Conservation (phyloP, 495 filamentous ascomycete species). For the Xylaria grammica region DNA sequence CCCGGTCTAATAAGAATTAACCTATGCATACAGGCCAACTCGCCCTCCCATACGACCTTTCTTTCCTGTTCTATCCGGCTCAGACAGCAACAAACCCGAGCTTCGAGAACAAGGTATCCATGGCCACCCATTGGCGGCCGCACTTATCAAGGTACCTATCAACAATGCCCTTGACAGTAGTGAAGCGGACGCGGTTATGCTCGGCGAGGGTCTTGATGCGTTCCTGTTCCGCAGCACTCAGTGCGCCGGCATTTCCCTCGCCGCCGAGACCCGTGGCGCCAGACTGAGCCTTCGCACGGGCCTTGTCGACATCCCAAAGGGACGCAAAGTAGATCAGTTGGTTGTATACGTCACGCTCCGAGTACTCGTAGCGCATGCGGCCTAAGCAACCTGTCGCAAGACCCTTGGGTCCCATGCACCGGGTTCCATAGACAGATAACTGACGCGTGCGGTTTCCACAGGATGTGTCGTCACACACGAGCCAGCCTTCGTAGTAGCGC, state of each 20-base stretch:
- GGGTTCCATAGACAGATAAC: constrained; percentile 88
- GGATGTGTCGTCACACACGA: constrained; percentile 84
- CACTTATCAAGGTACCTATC: constrained; percentile 90
- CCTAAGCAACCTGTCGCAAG: constrained; percentile 84
- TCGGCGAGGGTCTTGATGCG: constrained; percentile 72
- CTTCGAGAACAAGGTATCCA: constrained; percentile 83
- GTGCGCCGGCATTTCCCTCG: constrained; percentile 44
- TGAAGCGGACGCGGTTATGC: constrained; percentile 79
- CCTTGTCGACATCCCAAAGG: constrained; percentile 90
- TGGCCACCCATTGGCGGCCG: constrained; percentile 93
- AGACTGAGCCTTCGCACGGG: constrained; percentile 53
- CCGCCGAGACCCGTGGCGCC: constrained; percentile 37
- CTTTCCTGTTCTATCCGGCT: neutral
- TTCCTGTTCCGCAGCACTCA: constrained; percentile 50
- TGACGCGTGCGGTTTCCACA: constrained; percentile 90
- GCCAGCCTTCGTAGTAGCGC: constrained; percentile 89
- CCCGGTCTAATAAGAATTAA: neutral
- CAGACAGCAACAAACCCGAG: constrained; percentile 50
- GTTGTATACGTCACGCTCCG: constrained; percentile 91
- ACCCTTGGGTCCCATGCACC: constrained; percentile 85
- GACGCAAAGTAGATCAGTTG: constrained; percentile 87
- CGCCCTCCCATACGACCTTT: neutral
- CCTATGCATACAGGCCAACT: no score
- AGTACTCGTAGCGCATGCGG: constrained; percentile 83
- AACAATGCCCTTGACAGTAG: constrained; percentile 74